phyloP scores from a whole-genome alignment of 1,284 basidiomycete species.

The Cutaneotrichosporon cavernicola region DNA sequence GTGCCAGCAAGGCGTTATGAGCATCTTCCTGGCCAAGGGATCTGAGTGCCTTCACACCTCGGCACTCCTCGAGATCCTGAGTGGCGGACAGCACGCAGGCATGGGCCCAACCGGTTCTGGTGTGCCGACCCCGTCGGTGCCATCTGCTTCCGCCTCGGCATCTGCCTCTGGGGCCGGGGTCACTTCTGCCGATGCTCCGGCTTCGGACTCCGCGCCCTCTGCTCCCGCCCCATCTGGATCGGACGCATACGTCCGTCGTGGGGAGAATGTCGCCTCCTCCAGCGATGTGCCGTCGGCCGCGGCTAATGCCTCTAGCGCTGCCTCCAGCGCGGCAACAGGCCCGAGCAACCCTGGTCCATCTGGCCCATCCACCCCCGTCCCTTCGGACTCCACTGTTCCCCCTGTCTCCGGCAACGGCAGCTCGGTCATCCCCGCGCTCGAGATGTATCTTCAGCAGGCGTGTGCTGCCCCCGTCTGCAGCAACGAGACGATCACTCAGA shows the following conservation, averaged over 20 bases:
- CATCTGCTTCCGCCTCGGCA: background rate
- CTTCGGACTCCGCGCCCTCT: background rate
- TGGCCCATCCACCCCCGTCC: no score
- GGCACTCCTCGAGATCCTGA: background rate
- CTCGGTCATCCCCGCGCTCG: slow-evolving; percentile 38
- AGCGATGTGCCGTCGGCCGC: background rate
- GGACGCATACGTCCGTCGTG: background rate
- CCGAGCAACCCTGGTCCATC: no score
- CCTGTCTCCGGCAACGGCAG: slow-evolving; percentile 34
- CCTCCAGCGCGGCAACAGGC: background rate
- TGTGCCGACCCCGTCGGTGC: background rate
- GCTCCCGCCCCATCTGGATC: background rate
- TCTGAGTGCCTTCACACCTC: background rate
- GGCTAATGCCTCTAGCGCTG: background rate
- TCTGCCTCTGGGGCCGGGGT: background rate
- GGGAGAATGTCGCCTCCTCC: background rate
- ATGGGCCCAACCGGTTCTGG: background rate
- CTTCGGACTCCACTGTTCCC: slow-evolving; percentile 5
- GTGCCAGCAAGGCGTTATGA: background rate
- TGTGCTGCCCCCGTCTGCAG: slow-evolving; percentile 45
- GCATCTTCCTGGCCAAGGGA: background rate
- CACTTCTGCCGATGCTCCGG: background rate
- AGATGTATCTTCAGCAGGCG: slow-evolving; percentile 38
- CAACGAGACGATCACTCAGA: slow-evolving; percentile 37
- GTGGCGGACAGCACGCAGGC: background rate